Base-by-base conservation (phyloP, 2,329 filamentous ascomycete species). In the Orbilia javanica region DNA sequence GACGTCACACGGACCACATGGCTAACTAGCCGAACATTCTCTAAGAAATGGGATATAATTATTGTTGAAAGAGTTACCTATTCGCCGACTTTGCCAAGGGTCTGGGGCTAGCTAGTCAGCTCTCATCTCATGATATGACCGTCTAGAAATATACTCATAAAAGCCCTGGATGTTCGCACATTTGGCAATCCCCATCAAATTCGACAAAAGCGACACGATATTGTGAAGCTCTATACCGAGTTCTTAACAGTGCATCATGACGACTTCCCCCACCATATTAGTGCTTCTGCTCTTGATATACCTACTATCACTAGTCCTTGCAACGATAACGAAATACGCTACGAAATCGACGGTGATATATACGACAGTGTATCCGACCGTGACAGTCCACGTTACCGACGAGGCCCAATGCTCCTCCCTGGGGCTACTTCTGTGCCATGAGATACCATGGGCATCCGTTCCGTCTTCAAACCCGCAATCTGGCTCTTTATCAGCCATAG, bases 331-430 rank as follows among this genome's bases (percentile, higher is more conserved):
- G 6, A 31, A 46, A 46, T 75, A 67, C 20, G 68, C 46, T n/a
- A 76, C 72, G 1, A 48, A 48, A 11, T 20, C 20, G 5, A 63
- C 29, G 6, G 31, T 55, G n/a, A 3, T 76, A 25, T 76, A 69
- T 46, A 20, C 69, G 27, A 76, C 72, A 5, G 46, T 65, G 0
- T 63, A 76, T 22, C 72, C 72, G 0, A 36, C 27, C 31, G 36
- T 31, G 11, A 76, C 65, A 8, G 27, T 76, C 36, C 50, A 69
- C n/a, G 11, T 69, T n/a, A 76, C 53, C 8, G 18, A 57, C 18
- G 29, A 29, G 29, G 42, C 29, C 15, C n/a, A 42, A 25, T 60
- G 53, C 53, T 42, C 34, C 25, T 60, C 53, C 4, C 18, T 42
- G 10, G 10, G 53, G 10, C 48, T 76, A 3, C 65, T 48, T 8